Evolutionary conservation across 2,329 filamentous ascomycete species (phyloP).

Genomic region (Cordyceps javanica): DNA sequence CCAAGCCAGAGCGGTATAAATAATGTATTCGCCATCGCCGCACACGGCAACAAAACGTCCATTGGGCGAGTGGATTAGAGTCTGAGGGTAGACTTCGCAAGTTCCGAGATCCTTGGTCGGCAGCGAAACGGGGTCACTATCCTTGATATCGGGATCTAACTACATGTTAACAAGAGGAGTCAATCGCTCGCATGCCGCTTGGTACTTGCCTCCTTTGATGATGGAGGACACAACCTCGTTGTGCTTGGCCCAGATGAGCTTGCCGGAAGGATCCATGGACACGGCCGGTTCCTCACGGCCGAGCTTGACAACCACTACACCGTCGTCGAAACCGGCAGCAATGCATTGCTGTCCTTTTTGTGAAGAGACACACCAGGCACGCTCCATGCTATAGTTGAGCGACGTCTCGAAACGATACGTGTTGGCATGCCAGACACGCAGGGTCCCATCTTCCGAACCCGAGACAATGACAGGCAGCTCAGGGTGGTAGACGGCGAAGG

Average conservation of each 20-base stretch:
- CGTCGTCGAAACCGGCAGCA: constrained; percentile 95
- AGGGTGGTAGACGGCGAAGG: constrained; percentile 95
- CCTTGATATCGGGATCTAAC: constrained; percentile 71
- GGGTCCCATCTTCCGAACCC: constrained; percentile 92
- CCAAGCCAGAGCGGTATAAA: constrained; percentile 94
- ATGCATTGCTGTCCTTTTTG: constrained; percentile 92
- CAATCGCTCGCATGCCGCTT: background rate
- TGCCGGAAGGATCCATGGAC: constrained; percentile 93
- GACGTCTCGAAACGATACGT: constrained; percentile 96
- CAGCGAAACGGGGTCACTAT: constrained; percentile 78
- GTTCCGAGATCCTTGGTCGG: constrained; percentile 92
- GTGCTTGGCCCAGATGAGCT: constrained; percentile 92
- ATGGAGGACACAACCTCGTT: constrained; percentile 93
- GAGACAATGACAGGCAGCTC: constrained; percentile 96
- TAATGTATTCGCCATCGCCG: constrained; percentile 97
- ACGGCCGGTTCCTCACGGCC: constrained; percentile 95
- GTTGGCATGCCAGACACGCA: constrained; percentile 98
- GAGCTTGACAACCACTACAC: constrained; percentile 95
- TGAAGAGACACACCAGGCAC: constrained; percentile 96
- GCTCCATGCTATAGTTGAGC: constrained; percentile 88
- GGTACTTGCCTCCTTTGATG: constrained; percentile 67
- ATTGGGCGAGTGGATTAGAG: constrained; percentile 91
- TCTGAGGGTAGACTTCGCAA: constrained; percentile 95
- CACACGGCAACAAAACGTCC: constrained; percentile 76
- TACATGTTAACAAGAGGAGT: constrained; percentile 22